Base-by-base conservation (phyloP, 805 yeast species). In the Metschnikowia proteae region DNA sequence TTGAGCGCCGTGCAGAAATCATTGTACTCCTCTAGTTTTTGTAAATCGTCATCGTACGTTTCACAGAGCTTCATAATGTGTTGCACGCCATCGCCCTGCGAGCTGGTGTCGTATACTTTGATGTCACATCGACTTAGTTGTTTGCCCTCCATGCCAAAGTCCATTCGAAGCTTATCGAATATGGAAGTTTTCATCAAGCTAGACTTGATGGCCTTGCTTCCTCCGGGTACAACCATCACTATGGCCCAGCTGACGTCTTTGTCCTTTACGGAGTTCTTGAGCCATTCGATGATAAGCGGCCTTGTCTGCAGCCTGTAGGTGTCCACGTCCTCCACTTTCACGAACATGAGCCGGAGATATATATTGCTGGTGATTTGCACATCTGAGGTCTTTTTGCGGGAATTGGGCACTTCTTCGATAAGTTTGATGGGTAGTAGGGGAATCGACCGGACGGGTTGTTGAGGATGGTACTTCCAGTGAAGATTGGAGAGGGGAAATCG, bases 221-320 rank as follows among this genome's bases (percentile, higher is more conserved):
- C 66, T 17, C 61, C 51, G 1, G 80, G 74, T 3, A 76, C 73
- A 58, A 76, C 79, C 43, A 79, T 72, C 0, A 88, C 64, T 4
- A 89, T 74, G 51, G 79, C 70, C 84, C 90, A 82, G 43, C 82
- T 83, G 7, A 84, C 78, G 54, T 71, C 56, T 38, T 73, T 57
- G 46, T 74, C 59, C 35, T 66, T 55, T 3, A 67, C 69, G 38
- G 66, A 54, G 36, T 71, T 59, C 39, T 76, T 71, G 26, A 87
- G 70, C 98, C 99, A 94, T 55, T 86, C 94, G 42, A 75, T 77
- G 23, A 91, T 80, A 55, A 89, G 70, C 1, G 96, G 96, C 35
- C 99, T 77, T 0, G 86, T 89, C 58, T 84, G 87, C 0, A 85
- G 65, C 51, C 95, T 73, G 64, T 92, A 92, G 1, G 80, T 80